Base-by-base conservation (phyloP, 2,329 filamentous ascomycete species). In the Diaporthe citrichinensis region DNA sequence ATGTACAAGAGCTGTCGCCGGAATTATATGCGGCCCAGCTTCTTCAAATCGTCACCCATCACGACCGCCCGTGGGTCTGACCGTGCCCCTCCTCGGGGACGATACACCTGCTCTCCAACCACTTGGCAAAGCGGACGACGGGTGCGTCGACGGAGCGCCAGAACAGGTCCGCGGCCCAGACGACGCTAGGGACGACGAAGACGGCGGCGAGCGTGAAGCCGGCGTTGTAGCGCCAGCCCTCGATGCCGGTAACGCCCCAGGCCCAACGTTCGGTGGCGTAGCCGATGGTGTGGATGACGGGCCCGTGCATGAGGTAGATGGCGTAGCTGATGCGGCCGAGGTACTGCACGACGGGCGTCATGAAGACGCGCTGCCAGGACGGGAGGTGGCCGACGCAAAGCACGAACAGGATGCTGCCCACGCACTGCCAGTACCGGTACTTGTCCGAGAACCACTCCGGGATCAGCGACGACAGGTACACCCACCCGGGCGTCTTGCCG, bases 291-390 rank as follows among this genome's bases (percentile, higher is more conserved):
- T 90, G 89, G 79, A 89, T 85, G 3, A 88, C 85, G 4, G 89
- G 88, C 0, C 90, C 89, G 80, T 92, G 91, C 84, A 92, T 88
- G 20, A 92, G 86, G 80, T 92, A 92, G 36, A 92, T 80, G 68
- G 89, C 87, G 79, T 90, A 92, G 71, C 89, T 91, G 78, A 92
- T 88, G 79, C 88, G 88, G 75, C 91, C 91, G 8, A 92, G 83
- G 81, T 92, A 92, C 79, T 91, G 90, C 4, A 90, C 84, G 23
- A 85, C 78, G 2, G 82, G 79, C 1, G 84, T 83, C 79, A 88
- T 88, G 82, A 92, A 90, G 74, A 90, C 83, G 25, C 83, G 82
- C 79, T 89, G 88, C 84, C 89, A 88, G 5, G 80, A 81, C 3
- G 82, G 80, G 6, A 87, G 87, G 72, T 87, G 85, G 34, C 87